Evolutionary conservation across 257 asterid species (phyloP).

Genomic region (Nicotiana noctiflora): DNA sequence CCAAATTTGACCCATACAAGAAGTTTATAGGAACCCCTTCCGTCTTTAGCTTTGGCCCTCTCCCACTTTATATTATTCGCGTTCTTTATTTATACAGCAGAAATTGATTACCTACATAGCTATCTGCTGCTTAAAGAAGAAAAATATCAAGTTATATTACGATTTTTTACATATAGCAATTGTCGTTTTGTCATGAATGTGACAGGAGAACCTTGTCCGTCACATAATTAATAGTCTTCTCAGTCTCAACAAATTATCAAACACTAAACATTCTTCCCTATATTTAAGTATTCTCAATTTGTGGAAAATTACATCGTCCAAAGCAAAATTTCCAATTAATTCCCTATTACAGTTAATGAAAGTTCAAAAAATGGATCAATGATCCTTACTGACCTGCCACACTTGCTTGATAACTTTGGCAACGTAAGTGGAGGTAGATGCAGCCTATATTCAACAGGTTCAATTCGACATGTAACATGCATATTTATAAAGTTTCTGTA

Average conservation of each 20-base stretch:
- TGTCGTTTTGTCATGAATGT: background rate
- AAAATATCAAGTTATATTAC: background rate
- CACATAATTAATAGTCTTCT: background rate
- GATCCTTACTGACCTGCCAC: background rate
- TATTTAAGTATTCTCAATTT: background rate
- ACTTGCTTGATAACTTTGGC: background rate
- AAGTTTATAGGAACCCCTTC: too few relatives aligned
- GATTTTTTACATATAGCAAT: too few relatives aligned
- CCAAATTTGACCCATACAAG: too few relatives aligned
- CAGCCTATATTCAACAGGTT: background rate
- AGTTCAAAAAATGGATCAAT: background rate
- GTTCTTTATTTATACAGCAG: too few relatives aligned
- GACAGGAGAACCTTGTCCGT: background rate
- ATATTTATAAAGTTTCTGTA: too few relatives aligned
- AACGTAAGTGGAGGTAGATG: background rate
- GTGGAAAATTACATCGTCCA: background rate
- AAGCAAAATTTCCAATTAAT: background rate
- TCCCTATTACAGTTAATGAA: background rate
- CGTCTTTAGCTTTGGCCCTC: too few relatives aligned
- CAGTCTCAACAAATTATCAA: background rate
- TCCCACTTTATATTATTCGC: too few relatives aligned
- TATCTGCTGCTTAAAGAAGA: background rate
- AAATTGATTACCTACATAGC: background rate
- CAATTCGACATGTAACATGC: background rate
- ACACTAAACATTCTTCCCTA: background rate